A percentile compares a stretch with the other conserved stretches of the same genome.
Evolutionary conservation across 2,329 filamentous ascomycete genomes (phyloP).

Genomic region (Penicillium sp.): DNA sequence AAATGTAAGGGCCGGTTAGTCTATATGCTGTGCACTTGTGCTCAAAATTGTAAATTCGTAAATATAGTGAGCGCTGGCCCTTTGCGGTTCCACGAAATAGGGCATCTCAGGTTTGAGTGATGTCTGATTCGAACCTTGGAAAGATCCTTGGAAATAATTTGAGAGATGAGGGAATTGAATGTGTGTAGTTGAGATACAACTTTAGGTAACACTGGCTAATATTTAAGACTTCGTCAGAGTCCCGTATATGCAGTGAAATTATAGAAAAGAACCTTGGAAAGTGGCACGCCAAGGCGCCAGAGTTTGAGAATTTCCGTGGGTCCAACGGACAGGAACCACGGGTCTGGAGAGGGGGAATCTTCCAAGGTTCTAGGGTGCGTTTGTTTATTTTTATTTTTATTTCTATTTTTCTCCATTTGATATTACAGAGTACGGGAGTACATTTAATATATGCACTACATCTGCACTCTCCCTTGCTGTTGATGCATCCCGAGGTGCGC

Average conservation of each 20-base stretch:
- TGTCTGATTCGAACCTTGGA: background rate
- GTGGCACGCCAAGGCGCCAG: background rate
- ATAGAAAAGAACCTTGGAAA: slow-evolving; percentile 1
- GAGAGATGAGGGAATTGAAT: background rate
- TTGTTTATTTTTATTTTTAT: background rate
- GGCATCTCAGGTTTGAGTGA: too few relatives aligned
- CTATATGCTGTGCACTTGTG: background rate
- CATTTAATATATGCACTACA: background rate
- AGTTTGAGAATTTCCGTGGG: background rate
- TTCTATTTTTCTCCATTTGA: background rate
- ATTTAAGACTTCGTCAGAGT: background rate
- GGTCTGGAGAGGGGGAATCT: background rate
- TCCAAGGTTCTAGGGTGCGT: background rate
- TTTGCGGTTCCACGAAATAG: too few relatives aligned
- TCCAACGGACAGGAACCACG: background rate
- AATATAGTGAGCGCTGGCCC: background rate
- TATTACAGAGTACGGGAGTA: background rate
- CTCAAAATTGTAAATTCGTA: background rate
- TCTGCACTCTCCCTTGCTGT: background rate
- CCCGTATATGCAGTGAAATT: background rate
- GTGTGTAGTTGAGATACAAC: background rate
- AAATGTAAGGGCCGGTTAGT: too few relatives aligned
- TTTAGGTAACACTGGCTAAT: background rate
- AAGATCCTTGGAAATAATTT: background rate
- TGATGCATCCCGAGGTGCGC: background rate